Conservation (phyloP, 2,329 filamentous ascomycete species). For the Xylariaceae sp. region DNA sequence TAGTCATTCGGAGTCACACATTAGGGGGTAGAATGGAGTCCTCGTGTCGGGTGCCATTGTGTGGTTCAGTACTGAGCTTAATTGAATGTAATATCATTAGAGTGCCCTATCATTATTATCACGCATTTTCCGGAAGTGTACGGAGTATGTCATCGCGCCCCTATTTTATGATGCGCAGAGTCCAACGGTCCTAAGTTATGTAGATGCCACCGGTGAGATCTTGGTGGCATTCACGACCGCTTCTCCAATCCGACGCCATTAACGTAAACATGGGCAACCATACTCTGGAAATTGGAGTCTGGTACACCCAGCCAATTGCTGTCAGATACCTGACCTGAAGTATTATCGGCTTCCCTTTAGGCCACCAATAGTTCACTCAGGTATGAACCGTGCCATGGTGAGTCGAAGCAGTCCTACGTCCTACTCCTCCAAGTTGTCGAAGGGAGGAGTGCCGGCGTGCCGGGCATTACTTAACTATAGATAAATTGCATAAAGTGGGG, state of each 20-base stretch:
- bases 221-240: background rate
- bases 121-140: background rate
- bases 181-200: background rate
- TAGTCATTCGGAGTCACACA: background rate
- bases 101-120: background rate
- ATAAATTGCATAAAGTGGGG: background rate
- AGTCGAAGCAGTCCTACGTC: too few relatives aligned
- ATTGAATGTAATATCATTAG: background rate
- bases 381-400: too few relatives aligned
- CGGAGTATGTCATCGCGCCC: background rate
- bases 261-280: too few relatives aligned
- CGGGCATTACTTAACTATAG: too few relatives aligned
- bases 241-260: too few relatives aligned
- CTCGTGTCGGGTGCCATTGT: slow-evolving; percentile 10
- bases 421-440: too few relatives aligned
- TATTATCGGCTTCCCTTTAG: too few relatives aligned
- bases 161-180: background rate
- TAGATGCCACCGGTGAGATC: background rate
- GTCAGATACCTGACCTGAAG: too few relatives aligned
- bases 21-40: slow-evolving; percentile 6
- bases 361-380: too few relatives aligned
- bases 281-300: too few relatives aligned
- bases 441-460: too few relatives aligned
- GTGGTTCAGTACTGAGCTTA: background rate
- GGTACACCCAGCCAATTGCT: too few relatives aligned